A percentile compares a stretch with the other conserved stretches of the same genome.
phyloP scores from a whole-genome alignment of 306 rosid genomes.

The Corylus americana region DNA sequence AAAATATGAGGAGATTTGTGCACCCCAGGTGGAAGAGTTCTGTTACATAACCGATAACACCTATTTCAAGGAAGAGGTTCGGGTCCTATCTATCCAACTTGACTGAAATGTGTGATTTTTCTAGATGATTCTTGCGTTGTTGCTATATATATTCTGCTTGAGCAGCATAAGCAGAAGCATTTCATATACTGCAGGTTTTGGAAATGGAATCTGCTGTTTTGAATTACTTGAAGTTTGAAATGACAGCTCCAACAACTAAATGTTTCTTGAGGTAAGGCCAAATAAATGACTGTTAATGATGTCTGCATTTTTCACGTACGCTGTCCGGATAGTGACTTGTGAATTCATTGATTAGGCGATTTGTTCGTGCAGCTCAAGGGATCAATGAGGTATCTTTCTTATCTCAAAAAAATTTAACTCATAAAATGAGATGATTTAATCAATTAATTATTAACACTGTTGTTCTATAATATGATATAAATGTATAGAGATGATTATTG shows the following conservation, averaged over 20 bases:
- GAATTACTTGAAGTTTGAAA: constrained; percentile 91
- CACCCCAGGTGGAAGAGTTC: constrained; percentile 97
- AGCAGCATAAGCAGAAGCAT: constrained; percentile 21
- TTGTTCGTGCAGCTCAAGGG: constrained; percentile 90
- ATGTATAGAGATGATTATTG: not conserved
- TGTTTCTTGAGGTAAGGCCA: constrained; percentile 70
- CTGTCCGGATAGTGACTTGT: constrained; percentile 14
- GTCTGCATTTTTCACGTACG: constrained; percentile 1
- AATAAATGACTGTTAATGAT: not conserved
- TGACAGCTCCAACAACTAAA: constrained; percentile 94
- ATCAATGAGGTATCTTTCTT: constrained; percentile 54
- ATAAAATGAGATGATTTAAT: no score
- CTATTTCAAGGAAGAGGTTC: constrained; percentile 90
- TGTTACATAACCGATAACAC: constrained; percentile 96
- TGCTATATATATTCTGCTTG: not conserved
- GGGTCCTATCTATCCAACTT: not conserved
- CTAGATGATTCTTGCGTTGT: constrained; percentile 11
- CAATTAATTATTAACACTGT: not conserved
- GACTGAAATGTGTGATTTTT: constrained; percentile 6
- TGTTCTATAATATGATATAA: not conserved
- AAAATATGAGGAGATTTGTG: constrained; percentile 96
- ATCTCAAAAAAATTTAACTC: not conserved
- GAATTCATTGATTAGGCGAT: constrained; percentile 53
- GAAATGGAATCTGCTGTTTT: constrained; percentile 88
- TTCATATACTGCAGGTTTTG: constrained; percentile 61